Percentiles rank a stretch among this genome's conserved stretches.
These are phyloP conservation scores for Stachybotrys chlorohalonatus DNA, from an alignment of 2,329 filamentous ascomycete species.

Conservation along the genomic window DNA sequence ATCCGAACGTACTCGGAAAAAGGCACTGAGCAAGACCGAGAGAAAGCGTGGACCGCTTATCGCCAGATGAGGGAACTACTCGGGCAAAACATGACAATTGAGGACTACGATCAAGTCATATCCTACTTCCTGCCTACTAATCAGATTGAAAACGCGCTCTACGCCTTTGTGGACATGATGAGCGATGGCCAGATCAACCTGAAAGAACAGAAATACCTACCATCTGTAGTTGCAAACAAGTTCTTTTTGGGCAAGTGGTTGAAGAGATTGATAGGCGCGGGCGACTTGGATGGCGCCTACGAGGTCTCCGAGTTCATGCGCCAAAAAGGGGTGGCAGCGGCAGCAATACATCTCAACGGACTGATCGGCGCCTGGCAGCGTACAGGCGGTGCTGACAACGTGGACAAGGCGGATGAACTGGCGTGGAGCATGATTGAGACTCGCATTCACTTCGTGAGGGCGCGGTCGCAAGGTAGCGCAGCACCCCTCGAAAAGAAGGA, in stretches of 20 bases:
- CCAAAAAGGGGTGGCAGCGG: slow-evolving; percentile 55
- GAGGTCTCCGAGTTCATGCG: slow-evolving; percentile 71
- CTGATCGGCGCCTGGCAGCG: slow-evolving; percentile 73
- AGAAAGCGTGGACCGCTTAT: slow-evolving; percentile 61
- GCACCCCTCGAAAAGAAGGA: not conserved
- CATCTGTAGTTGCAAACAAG: slow-evolving; percentile 52
- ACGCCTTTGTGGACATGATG: slow-evolving; percentile 87
- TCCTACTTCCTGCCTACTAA: slow-evolving; percentile 60
- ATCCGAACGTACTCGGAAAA: slow-evolving; percentile 56
- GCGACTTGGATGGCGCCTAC: slow-evolving; percentile 60
- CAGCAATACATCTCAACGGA: slow-evolving; percentile 71
- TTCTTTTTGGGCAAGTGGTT: slow-evolving; percentile 88
- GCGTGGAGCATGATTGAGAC: slow-evolving; percentile 71
- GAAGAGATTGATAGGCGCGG: slow-evolving; percentile 68
- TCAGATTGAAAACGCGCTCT: slow-evolving; percentile 57
- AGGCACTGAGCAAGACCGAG: slow-evolving; percentile 32
- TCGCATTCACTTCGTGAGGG: slow-evolving; percentile 54
- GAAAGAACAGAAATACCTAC: slow-evolving; percentile 32
- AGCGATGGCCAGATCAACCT: slow-evolving; percentile 46
- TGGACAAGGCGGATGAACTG: slow-evolving; percentile 55
- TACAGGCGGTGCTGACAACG: slow-evolving; percentile 42
- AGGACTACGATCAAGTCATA: slow-evolving; percentile 69
- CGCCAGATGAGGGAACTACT: slow-evolving; percentile 52
- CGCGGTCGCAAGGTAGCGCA: slow-evolving; percentile 16
- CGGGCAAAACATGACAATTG: slow-evolving; percentile 52